A percentile compares a stretch with the other conserved stretches of the same genome.
Conservation (phyloP, 768 basidiomycete genomes). For the Pholiota microspora region DNA sequence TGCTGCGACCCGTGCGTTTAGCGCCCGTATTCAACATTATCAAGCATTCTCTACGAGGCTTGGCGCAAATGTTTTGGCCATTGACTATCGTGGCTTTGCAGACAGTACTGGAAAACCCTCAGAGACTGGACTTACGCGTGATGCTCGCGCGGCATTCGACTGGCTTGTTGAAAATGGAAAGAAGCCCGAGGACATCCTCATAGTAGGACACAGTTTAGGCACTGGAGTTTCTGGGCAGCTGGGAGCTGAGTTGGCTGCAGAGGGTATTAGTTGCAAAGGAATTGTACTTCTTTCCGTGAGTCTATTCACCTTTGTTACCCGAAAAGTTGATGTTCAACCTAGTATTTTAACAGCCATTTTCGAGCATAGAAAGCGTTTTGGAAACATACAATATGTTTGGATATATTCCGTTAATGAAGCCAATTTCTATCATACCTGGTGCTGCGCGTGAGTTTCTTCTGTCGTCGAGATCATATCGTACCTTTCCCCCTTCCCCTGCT, state of each 20-base stretch:
- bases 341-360: constrained; percentile 43
- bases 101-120: constrained; percentile 82
- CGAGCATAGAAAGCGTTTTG: constrained; percentile 59
- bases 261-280: constrained; percentile 39
- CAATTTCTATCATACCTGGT: constrained; percentile 64
- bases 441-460: constrained; percentile 51
- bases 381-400: constrained; percentile 70
- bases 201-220: constrained; percentile 88
- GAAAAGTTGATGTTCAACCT: too few species aligned
- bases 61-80: constrained; percentile 72
- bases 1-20: constrained; percentile 71
- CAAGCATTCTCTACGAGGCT: constrained; percentile 62
- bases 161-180: constrained; percentile 68
- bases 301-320: too few species aligned
- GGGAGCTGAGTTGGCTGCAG: constrained; percentile 44
- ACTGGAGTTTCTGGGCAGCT: constrained; percentile 70
- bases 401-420: constrained; percentile 69
- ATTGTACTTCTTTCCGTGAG: constrained; percentile 49
- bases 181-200: constrained; percentile 53
- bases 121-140: constrained; percentile 66
- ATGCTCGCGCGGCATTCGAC: constrained; percentile 80
- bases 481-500: too few species aligned
- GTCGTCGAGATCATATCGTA: too few species aligned
- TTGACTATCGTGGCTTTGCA: constrained; percentile 92
- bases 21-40: constrained; percentile 69